phyloP scores from a whole-genome alignment of 257 asterid genomes.

The Solanum chilense region DNA sequence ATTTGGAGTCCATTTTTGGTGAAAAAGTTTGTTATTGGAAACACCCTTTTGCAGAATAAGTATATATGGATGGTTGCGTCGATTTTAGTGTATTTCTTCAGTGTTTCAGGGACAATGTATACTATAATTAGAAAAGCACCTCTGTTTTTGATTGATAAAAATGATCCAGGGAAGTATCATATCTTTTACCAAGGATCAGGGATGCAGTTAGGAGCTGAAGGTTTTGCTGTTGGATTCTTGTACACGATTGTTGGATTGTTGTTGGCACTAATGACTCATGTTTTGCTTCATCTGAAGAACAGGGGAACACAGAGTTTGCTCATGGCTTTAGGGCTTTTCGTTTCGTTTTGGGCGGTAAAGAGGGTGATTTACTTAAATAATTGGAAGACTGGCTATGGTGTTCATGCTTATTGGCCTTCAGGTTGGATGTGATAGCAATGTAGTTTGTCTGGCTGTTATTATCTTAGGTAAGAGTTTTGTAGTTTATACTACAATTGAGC shows the following conservation, averaged over 20 bases:
- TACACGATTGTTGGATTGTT: slow-evolving; percentile 74
- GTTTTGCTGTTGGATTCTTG: slow-evolving; percentile 69
- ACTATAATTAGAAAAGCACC: slow-evolving; percentile 94
- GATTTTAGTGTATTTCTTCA: slow-evolving; percentile 75
- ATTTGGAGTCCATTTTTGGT: slow-evolving; percentile 49
- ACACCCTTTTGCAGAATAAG: slow-evolving; percentile 58
- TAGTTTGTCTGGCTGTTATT: background rate
- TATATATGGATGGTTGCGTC: slow-evolving; percentile 78
- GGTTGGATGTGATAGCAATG: slow-evolving; percentile 52
- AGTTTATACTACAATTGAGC: background rate
- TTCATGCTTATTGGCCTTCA: slow-evolving; percentile 84
- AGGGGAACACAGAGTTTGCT: slow-evolving; percentile 33
- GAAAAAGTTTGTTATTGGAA: slow-evolving; percentile 44
- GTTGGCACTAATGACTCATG: slow-evolving; percentile 59
- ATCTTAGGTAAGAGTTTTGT: slow-evolving; percentile 26
- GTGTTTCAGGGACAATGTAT: slow-evolving; percentile 90
- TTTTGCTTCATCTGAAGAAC: slow-evolving; percentile 42
- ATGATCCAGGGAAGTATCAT: slow-evolving; percentile 55
- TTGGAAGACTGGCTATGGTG: slow-evolving; percentile 91
- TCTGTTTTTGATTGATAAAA: slow-evolving; percentile 56
- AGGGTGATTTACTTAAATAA: slow-evolving; percentile 78
- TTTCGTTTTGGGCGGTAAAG: slow-evolving; percentile 57
- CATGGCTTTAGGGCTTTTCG: slow-evolving; percentile 30
- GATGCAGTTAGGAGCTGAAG: slow-evolving; percentile 95
- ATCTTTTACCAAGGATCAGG: slow-evolving; percentile 86